Base-by-base conservation (phyloP, 257 asterid species). In the Petrea volubilis region DNA sequence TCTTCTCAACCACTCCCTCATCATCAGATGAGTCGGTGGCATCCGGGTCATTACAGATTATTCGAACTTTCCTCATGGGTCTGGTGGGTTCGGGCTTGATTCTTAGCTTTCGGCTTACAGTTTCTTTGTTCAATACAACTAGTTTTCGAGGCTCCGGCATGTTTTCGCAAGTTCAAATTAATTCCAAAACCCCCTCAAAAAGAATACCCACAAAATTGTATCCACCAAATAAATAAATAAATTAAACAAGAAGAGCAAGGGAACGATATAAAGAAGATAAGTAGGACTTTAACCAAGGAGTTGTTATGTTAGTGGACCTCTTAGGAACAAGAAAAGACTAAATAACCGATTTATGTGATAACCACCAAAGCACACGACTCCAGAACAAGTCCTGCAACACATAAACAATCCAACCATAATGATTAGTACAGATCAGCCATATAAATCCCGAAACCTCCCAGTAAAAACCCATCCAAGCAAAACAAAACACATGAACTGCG, bases 1-100 rank as follows among this genome's bases (percentile, higher is more conserved):
- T 82, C 74, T 58, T 76, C 68, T 59, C 67, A 27, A 20, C 5
- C 0, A 40, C 66, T 3, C 73, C 69, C 60, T 95, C 99, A 51
- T 92, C 98, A 70, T 87, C 97, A 0, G 99, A 92, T 0, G 96
- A 81, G 74, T 95, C 99, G 0, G 96, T 93, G 2, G 97, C 97
- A 66, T 91, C 84, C 33, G 98, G 98, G 57, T 93, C 98, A 20
- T 80, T 15, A 23, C 80, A 89, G 28, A 87, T 55, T 15, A 93
- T 72, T 58, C 92, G 84, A 60, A 93, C 70, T 64, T 57, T 87
- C 52, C 86, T 81, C 82, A 72, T 67, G 13, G 78, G 67, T 36
- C 24, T 43, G 9, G 69, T 13, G 55, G 74, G 4, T 29, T 80
- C 88, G 5, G 75, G 67, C 44, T 64, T 43, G 5, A 13, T 7